phyloP scores from a whole-genome alignment of 495 filamentous ascomycete species.

The Penicillium turbatum region DNA sequence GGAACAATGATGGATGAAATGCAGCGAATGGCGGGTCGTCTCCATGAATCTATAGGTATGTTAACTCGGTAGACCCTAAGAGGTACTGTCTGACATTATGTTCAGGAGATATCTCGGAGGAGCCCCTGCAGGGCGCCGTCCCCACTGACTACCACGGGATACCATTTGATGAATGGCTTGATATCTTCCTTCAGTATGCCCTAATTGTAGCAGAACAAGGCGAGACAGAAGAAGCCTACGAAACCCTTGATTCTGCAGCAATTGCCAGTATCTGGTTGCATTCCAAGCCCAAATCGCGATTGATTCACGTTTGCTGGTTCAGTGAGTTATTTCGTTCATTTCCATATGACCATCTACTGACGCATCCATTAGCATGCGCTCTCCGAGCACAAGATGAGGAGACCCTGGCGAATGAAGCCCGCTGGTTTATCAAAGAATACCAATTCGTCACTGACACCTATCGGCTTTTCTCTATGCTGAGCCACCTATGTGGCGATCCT shows the following conservation, averaged over 20 bases:
- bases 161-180: slow-evolving; percentile 75
- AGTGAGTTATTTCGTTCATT: slow-evolving; percentile 41
- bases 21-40: slow-evolving; percentile 60
- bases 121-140: slow-evolving; percentile 33
- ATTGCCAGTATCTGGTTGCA: slow-evolving; percentile 77
- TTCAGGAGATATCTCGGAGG: slow-evolving; percentile 23
- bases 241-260: slow-evolving; percentile 65
- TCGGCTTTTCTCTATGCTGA: slow-evolving; percentile 70
- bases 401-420: slow-evolving; percentile 56
- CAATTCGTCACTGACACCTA: slow-evolving; percentile 82
- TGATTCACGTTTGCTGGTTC: slow-evolving; percentile 77
- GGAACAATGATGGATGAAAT: slow-evolving; percentile 52
- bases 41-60: slow-evolving; percentile 55
- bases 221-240: slow-evolving; percentile 64
- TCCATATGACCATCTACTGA: slow-evolving; percentile 8
- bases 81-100: slow-evolving; percentile 9
- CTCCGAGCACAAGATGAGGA: slow-evolving; percentile 76
- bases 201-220: slow-evolving; percentile 60
- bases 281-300: slow-evolving; percentile 57
- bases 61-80: slow-evolving; percentile 7
- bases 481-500: slow-evolving; percentile 54
- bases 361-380: slow-evolving; percentile 60
- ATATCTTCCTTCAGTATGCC: slow-evolving; percentile 85
- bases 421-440: slow-evolving; percentile 83
- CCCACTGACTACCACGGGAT: slow-evolving; percentile 73